Base-by-base conservation (phyloP, 2,329 filamentous ascomycete genomes). In the Claviceps paspali region DNA sequence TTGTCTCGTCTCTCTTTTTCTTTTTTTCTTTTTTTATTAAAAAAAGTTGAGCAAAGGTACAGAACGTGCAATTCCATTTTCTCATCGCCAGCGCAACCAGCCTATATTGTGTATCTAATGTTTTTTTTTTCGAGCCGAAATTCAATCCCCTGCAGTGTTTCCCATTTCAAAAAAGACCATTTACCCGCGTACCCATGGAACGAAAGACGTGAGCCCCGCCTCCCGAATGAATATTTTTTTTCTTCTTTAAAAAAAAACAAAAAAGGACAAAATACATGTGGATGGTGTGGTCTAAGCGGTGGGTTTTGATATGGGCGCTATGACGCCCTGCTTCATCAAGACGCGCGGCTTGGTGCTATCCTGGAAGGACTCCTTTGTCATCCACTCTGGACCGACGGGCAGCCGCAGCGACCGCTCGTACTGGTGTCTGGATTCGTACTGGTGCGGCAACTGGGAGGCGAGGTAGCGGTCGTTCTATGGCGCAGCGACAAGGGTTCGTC, bases 361-460 rank as follows among this genome's bases (percentile, higher is more conserved):
- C 65, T 96, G 87, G 70, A 91, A 91, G 11, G 82, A 85, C 64
- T 85, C 77, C 71, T 94, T 95, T n/a, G 88, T 96, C 48, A 79
- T 77, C 87, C 88, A 98, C 60, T 98, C 88, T 12, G 82, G 84
- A 1, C 91, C 91, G 42, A 96, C 75, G 1, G 91, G 91, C 47
- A 95, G 62, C 30, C 88, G 70, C 41, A 96, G 64, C 45, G 81
- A 82, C 35, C 88, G 68, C 66, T 98, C 91, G 61, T 96, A 96
- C 65, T 95, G 86, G 52, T 82, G 72, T 47, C 70, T 72, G 21
- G 73, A 84, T 66, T 95, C 88, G 58, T 86, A 96, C n/a, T 78
- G 79, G 60, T 92, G 83, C 35, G 91, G 91, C 35, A 98, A 65
- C 49, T 76, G 73, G 7, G 77, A 76, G 14, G 91, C 87, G 50